A percentile compares a stretch with the other conserved stretches of the same genome.
These are phyloP conservation scores for Aspergillus mulundensis DNA, from an alignment of 495 filamentous ascomycete genomes.

Conservation along the genomic window DNA sequence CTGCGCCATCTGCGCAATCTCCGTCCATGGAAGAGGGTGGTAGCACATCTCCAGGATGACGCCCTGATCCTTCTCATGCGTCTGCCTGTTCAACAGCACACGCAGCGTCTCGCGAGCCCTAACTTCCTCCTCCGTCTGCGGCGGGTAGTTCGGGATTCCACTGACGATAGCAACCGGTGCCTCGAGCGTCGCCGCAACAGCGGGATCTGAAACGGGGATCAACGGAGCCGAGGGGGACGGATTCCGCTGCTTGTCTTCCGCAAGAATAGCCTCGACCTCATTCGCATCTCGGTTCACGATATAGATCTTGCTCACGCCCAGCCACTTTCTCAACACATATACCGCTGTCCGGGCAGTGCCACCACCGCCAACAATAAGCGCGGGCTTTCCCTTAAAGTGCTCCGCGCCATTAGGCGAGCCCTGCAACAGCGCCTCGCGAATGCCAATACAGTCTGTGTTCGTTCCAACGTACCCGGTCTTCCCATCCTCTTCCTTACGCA, in stretches of 20 bases:
- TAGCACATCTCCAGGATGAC: conserved; percentile 79
- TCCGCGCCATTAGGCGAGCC: conserved; percentile 40
- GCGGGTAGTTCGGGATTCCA: conserved; percentile 66
- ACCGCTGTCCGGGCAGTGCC: conserved; percentile 67
- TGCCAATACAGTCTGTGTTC: conserved; percentile 73
- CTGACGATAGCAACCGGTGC: conserved; percentile 59
- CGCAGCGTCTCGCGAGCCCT: conserved; percentile 51
- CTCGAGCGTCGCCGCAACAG: conserved; percentile 53
- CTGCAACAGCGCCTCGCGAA: conserved; percentile 62
- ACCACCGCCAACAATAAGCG: conserved; percentile 61
- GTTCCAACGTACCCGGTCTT: conserved; percentile 55
- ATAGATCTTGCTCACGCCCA: conserved; percentile 63
- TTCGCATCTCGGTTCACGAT: conserved; percentile 61
- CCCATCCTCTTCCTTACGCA: conserved; percentile 41
- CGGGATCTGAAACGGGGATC: conserved; percentile 50
- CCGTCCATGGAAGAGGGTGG: conserved; percentile 64
- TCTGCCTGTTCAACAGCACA: conserved; percentile 42
- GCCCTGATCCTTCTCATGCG: conserved; percentile 47
- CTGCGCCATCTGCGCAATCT: conserved; percentile 53
- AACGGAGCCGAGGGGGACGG: conserved; percentile 45
- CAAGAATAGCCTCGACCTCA: conserved; percentile 61
- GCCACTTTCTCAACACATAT: conserved; percentile 63
- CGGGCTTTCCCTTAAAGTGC: conserved; percentile 52
- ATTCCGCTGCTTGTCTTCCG: conserved; percentile 41
- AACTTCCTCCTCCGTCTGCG: conserved; percentile 56